Conservation (phyloP, 345 rosid genomes). For the Salix arbutifolia region DNA sequence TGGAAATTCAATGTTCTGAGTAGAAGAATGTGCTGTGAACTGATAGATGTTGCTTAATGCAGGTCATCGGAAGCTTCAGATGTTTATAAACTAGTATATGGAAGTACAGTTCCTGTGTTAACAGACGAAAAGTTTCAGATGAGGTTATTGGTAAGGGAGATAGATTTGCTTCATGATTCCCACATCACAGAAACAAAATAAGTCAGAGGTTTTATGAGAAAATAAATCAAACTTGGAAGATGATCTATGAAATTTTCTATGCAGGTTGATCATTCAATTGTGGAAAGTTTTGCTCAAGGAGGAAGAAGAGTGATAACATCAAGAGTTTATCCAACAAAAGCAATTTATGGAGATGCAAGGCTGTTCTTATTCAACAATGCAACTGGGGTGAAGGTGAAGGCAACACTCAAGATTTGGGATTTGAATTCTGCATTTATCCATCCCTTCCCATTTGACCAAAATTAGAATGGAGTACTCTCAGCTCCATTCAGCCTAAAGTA, state of each 20-base stretch:
- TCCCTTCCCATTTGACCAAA: constrained; percentile 39
- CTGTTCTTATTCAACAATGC: constrained; percentile 87
- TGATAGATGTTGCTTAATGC: constrained; percentile 12
- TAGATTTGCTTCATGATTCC: not conserved
- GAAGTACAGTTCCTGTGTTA: constrained; percentile 62
- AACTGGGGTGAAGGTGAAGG: constrained; percentile 60
- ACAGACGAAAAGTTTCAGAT: constrained; percentile 55
- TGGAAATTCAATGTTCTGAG: not conserved
- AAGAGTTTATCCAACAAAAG: constrained; percentile 77
- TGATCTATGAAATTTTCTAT: not conserved
- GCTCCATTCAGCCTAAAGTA: not conserved
- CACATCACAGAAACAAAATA: not conserved
- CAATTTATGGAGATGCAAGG: constrained; percentile 74
- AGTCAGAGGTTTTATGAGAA: not conserved
- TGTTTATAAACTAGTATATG: constrained; percentile 55
- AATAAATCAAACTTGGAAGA: not conserved
- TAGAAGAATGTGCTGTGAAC: too few relatives aligned
- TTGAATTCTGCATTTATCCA: constrained; percentile 72
- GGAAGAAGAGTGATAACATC: constrained; percentile 81
- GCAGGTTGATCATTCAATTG: constrained; percentile 93
- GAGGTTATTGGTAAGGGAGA: constrained; percentile 64
- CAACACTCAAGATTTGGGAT: constrained; percentile 70
- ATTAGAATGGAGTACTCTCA: not conserved
- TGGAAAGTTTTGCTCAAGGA: constrained; percentile 82
- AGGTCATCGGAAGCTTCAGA: constrained; percentile 74